Base-by-base conservation (phyloP, 768 basidiomycete species). In the Trametes maxima region DNA sequence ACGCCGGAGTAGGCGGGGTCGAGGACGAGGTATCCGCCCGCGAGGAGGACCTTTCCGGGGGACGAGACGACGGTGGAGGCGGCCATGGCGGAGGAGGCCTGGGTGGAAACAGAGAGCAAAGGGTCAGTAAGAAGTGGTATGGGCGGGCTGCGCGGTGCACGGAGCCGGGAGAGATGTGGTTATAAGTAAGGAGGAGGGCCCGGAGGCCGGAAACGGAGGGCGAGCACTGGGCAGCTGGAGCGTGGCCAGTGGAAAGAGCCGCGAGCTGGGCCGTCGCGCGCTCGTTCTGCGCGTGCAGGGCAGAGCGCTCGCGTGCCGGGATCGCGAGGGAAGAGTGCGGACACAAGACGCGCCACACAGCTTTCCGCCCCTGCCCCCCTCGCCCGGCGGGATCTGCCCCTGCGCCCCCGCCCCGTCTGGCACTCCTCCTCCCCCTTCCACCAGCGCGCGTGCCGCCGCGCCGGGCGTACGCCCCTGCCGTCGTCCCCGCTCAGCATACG, bases 21-120 rank as follows among this genome's bases (percentile, higher is more conserved):
- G 63, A 98, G 89, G 28, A 99, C 94, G 65, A 99, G 90, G 77
- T 98, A 99, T 1, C 97, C 97, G 2, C 97, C 97, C 11, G 95
- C 94, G 56, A 97, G 74, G 57, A 99, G 83, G 52, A 97, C 95
- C 75, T 99, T 99, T 63, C 96, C 96, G 11, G 96, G 92, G 1
- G 95, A 85, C 36, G 95, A 98, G 62, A 97, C 84, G 53, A 90
- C 82, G 33, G 90, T 93, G 39, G 71, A 44, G 48, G 82, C 39
- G 36, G 63, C 46, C 50, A 56, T 58, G 48, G 65, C 7, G 47
- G 58, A 44, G 37, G 33, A 6, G 19, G 8, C 40, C 51, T 50
- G 22, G 37, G 36, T 25, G n/a, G n/a, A n/a, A n/a, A n/a, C n/a
- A 16, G 22, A 28, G 51, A 6, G 35, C 33, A 55, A 25, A 46